Base-by-base conservation (phyloP, 2,329 filamentous ascomycete species). In the Aureobasidium mangrovei region DNA sequence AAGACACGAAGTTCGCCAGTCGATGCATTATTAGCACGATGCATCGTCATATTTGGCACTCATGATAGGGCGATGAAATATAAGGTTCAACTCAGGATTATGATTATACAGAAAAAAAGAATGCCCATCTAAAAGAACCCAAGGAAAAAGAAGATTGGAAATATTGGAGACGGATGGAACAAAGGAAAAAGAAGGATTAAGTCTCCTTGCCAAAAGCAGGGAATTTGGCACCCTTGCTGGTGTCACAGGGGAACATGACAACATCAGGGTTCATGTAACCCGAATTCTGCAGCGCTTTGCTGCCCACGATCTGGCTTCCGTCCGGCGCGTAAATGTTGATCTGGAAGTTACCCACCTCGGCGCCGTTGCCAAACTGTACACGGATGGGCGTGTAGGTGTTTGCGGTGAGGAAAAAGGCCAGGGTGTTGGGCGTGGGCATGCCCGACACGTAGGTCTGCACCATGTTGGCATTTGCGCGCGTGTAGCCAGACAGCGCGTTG, bases 401-500 rank as follows among this genome's bases (percentile, higher is more conserved):
- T 26, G 53, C 44, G n/a, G 29, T 54, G 9, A 56, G 38, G 31
- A 31, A 54, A 33, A 56, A 47, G n/a, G 42, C 36, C 1, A 53
- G 24, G 1, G 48, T 51, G 8, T 9, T n/a, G 18, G 42, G 41
- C 0, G 46, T 44, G 4, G 47, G 36, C 5, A 35, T 32, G 29
- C 53, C 43, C 18, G 6, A 18, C 7, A 33, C 28, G 31, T 41
- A 58, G n/a, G 18, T 35, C 7, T 49, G 38, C 6, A 45, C 28
- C 18, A 58, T 5, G 2, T 70, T 46, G 0, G 58, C 53, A 6
- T 60, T 60, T 6, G 56, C 33, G 8, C 58, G 44, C 4, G 53
- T 61, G 57, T 59, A 63, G 6, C 62, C 62, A 1, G 53, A 55
- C 38, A 61, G 56, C 2, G 61, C 62, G 12, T 57, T 58, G 18